phyloP scores from a whole-genome alignment of 257 asterid species.

The Cinchona pubescens region DNA sequence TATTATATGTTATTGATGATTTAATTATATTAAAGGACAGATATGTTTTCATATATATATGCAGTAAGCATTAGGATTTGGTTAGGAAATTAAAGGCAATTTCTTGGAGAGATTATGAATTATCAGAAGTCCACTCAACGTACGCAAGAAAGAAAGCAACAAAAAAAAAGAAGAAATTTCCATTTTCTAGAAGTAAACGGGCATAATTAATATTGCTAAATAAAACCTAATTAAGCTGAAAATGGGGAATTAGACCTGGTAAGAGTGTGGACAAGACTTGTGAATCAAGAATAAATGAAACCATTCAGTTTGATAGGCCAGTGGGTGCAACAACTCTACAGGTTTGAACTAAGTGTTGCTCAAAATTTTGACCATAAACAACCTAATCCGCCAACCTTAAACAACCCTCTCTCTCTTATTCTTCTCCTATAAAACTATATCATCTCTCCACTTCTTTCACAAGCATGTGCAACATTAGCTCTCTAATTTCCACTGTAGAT shows the following conservation, averaged over 20 bases:
- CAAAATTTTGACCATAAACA: slow-evolving; percentile 30
- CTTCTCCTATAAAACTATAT: slow-evolving; percentile 38
- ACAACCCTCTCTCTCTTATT: slow-evolving; percentile 38
- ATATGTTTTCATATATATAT: too few relatives aligned
- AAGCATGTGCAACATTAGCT: slow-evolving; percentile 12
- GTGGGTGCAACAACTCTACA: slow-evolving; percentile 70
- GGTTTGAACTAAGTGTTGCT: slow-evolving; percentile 45
- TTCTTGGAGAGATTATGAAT: too few relatives aligned
- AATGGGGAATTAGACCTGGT: background rate
- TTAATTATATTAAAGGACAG: too few relatives aligned
- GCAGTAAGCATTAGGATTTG: too few relatives aligned
- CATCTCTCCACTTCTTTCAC: slow-evolving; percentile 32
- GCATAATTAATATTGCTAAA: too few relatives aligned
- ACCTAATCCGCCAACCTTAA: slow-evolving; percentile 60
- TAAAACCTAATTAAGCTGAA: too few relatives aligned
- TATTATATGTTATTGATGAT: too few relatives aligned
- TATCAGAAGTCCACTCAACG: too few relatives aligned
- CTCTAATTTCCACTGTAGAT: background rate
- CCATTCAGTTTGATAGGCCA: slow-evolving; percentile 37
- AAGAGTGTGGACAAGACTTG: slow-evolving; percentile 24
- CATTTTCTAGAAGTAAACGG: slow-evolving; percentile 1
- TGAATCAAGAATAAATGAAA: slow-evolving; percentile 35
- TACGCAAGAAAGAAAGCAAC: too few relatives aligned
- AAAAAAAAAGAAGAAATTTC: background rate
- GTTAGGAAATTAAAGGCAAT: too few relatives aligned